Conservation (phyloP, 1,284 basidiomycete genomes). For the Golubevia sp. region DNA sequence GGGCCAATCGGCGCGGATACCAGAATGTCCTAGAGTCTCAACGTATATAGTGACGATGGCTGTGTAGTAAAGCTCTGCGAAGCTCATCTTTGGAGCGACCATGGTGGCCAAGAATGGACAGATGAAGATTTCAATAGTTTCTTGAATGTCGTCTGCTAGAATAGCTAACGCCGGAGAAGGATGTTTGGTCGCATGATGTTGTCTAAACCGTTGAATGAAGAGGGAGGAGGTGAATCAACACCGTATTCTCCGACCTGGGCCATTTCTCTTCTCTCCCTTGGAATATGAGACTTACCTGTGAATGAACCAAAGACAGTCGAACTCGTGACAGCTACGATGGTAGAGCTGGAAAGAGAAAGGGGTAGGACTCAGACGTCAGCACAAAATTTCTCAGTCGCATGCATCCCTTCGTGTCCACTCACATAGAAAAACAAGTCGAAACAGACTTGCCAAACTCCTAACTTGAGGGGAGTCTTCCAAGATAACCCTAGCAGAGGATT, state of each 20-base stretch:
- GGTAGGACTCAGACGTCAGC: too few species aligned
- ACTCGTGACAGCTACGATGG: too few species aligned
- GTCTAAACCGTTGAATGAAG: too few species aligned
- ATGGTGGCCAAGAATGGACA: constrained; percentile 4
- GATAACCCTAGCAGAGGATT: constrained; percentile 33
- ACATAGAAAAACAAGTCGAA: constrained; percentile 13
- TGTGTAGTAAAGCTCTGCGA: constrained; percentile 11
- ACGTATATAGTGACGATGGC: not conserved
- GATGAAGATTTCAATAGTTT: constrained; percentile 14
- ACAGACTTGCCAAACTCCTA: constrained; percentile 43
- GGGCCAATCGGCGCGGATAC: constrained; percentile 39
- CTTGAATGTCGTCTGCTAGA: constrained; percentile 16
- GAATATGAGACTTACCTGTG: too few species aligned
- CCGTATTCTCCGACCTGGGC: too few species aligned
- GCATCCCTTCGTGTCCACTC: too few species aligned
- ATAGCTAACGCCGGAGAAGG: not conserved
- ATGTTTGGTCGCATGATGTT: too few species aligned
- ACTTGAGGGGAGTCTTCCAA: constrained; percentile 40
- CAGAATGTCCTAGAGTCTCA: constrained; percentile 3
- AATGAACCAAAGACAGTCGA: too few species aligned
- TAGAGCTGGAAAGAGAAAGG: too few species aligned
- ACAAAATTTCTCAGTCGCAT: too few species aligned
- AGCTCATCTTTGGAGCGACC: constrained; percentile 7
- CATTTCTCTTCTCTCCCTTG: too few species aligned
- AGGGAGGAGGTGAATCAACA: too few species aligned